Evolutionary conservation across 164 flowering plant species (phyloP).

Genomic region (Aristolochia fimbriata): DNA sequence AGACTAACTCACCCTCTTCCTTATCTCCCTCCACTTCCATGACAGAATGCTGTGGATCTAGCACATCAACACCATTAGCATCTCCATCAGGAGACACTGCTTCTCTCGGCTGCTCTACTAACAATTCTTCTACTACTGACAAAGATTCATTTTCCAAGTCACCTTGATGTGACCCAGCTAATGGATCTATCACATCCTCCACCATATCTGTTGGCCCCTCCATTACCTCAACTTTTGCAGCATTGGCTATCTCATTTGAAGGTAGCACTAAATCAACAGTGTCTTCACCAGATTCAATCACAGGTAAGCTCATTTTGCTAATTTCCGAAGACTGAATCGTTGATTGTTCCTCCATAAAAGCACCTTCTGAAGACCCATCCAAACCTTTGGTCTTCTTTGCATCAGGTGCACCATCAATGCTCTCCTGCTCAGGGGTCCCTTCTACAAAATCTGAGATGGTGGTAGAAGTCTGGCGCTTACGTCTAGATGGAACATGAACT

Average conservation of each 20-base stretch:
- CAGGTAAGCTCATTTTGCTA: conserved; percentile 13
- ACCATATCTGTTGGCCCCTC: too few species aligned
- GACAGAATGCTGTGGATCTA: conserved; percentile 20
- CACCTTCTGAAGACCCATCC: conserved; percentile 25
- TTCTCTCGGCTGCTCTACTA: conserved; percentile 18
- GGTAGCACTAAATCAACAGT: conserved; percentile 25
- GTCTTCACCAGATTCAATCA: conserved; percentile 32
- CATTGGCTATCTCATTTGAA: conserved; percentile 26
- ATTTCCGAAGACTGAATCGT: conserved; percentile 13
- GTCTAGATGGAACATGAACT: conserved; percentile 12
- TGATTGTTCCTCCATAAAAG: conserved; percentile 19
- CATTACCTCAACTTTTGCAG: conserved; percentile 34
- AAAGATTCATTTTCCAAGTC: too few species aligned
- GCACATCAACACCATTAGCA: conserved; percentile 26
- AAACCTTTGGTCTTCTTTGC: conserved; percentile 50
- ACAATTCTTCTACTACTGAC: too few species aligned
- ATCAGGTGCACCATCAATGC: conserved; percentile 27
- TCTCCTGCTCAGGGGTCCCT: conserved; percentile 19
- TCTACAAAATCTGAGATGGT: conserved; percentile 34
- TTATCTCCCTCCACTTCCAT: conserved; percentile 38
- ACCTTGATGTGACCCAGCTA: too few species aligned
- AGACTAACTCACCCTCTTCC: conserved; percentile 76
- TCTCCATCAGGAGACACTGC: conserved; percentile 30
- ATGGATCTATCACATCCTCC: too few species aligned
- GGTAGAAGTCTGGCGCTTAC: conserved; percentile 57